phyloP scores from a whole-genome alignment of 805 yeast species.

The Kluyveromyces siamensis region DNA sequence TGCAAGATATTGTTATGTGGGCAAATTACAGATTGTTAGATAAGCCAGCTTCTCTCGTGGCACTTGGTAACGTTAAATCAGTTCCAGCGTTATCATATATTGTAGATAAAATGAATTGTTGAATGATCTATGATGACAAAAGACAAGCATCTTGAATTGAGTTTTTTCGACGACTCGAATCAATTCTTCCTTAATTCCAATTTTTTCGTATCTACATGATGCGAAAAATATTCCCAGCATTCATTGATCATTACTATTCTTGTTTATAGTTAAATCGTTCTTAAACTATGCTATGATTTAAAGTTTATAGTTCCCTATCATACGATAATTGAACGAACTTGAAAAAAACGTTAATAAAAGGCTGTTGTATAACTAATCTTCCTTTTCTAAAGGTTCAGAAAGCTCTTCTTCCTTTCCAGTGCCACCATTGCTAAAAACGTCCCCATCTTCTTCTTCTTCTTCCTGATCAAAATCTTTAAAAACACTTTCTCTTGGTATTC shows the following conservation, averaged over 20 bases:
- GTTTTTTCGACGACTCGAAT: not conserved
- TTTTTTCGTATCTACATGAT: too few species aligned
- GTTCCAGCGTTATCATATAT: slow-evolving; percentile 64
- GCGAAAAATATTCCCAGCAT: too few species aligned
- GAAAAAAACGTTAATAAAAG: not conserved
- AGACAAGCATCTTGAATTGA: too few species aligned
- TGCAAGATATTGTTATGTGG: slow-evolving; percentile 77
- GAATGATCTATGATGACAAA: not conserved
- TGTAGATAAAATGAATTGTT: slow-evolving; percentile 27
- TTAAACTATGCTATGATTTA: too few species aligned
- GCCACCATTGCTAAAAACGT: slow-evolving; percentile 22
- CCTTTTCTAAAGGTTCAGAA: slow-evolving; percentile 8
- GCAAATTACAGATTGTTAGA: slow-evolving; percentile 71
- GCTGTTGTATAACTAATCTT: slow-evolving; percentile 1
- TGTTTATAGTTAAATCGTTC: too few species aligned
- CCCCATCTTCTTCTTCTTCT: slow-evolving; percentile 34
- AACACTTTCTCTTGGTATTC: slow-evolving; percentile 58
- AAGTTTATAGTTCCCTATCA: not conserved
- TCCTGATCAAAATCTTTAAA: slow-evolving; percentile 37
- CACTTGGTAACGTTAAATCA: slow-evolving; percentile 69
- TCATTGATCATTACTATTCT: too few species aligned
- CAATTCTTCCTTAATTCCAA: too few species aligned
- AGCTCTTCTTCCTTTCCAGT: slow-evolving; percentile 25
- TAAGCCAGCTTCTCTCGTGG: slow-evolving; percentile 85
- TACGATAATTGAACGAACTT: not conserved